Evolutionary conservation across 2,329 filamentous ascomycete genomes (phyloP).

Genomic region (Hymenotorrendiella dingleyae): DNA sequence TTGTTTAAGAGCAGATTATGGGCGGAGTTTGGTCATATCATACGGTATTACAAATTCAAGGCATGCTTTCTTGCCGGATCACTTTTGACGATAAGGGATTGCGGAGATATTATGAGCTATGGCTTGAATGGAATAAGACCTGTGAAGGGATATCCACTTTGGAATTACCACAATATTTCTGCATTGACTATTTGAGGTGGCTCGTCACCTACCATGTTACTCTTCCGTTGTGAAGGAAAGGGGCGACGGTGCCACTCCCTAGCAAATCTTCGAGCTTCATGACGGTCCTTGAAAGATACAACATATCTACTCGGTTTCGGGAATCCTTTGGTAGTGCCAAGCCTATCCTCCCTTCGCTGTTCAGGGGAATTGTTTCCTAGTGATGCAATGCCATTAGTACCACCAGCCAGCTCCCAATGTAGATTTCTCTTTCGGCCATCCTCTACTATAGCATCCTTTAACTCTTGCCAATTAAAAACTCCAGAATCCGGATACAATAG

Average conservation of each 20-base stretch:
- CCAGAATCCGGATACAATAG: conserved; percentile 24
- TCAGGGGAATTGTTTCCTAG: conserved; percentile 1
- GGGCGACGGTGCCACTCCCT: conserved; percentile 45
- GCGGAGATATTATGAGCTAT: conserved; percentile 7
- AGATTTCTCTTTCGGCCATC: conserved; percentile 29
- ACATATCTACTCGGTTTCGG: conserved; percentile 22
- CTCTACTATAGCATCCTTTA: conserved; percentile 18
- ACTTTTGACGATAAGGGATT: conserved; percentile 10
- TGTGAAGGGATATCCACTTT: conserved; percentile 1
- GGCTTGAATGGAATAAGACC: conserved; percentile 10
- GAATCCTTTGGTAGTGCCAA: neutral
- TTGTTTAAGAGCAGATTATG: conserved; percentile 27
- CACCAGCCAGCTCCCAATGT: conserved; percentile 26
- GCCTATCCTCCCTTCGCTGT: neutral
- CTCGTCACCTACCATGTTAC: conserved; percentile 31
- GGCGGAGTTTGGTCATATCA: conserved; percentile 30
- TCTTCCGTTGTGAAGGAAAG: conserved; percentile 32
- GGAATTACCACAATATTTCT: conserved; percentile 42
- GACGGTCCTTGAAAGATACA: conserved; percentile 26
- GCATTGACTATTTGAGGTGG: conserved; percentile 36
- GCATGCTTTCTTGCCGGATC: conserved; percentile 18
- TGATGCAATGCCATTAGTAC: too few species aligned
- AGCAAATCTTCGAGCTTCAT: conserved; percentile 39
- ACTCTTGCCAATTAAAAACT: conserved; percentile 11
- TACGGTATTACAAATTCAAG: conserved; percentile 28